These are phyloP conservation scores for Phytopythium litorale DNA, from an alignment of 352 stramenopile species.

Conservation along the genomic window DNA sequence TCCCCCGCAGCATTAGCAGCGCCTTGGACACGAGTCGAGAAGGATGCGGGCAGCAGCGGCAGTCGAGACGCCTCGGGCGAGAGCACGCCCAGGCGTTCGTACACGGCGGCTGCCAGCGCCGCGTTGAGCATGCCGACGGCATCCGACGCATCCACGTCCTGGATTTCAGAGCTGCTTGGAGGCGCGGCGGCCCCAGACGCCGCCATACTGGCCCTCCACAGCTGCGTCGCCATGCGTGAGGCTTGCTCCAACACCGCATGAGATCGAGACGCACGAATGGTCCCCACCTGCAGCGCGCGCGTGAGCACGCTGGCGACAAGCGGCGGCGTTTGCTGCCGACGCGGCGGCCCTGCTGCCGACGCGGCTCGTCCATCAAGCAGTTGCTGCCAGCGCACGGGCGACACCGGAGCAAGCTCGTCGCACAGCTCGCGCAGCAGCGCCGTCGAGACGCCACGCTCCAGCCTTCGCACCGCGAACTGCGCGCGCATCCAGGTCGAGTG, in stretches of 20 bases:
- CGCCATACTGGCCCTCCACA: not conserved
- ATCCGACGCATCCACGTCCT: constrained; percentile 7
- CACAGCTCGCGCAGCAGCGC: constrained; percentile 24
- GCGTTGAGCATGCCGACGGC: constrained; percentile 20
- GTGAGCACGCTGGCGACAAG: constrained; percentile 2
- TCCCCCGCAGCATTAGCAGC: not conserved
- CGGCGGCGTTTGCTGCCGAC: constrained; percentile 6
- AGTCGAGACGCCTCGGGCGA: not conserved
- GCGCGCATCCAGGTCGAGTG: not conserved
- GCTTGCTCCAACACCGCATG: not conserved
- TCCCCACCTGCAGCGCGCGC: not conserved
- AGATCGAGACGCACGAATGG: not conserved
- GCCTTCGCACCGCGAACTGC: constrained; percentile 45
- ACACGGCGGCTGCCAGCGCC: constrained; percentile 35
- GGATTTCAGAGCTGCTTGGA: not conserved
- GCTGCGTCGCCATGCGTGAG: not conserved
- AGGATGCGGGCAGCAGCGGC: constrained; percentile 4
- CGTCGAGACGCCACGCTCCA: constrained; percentile 26
- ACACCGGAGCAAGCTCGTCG: constrained; percentile 31
- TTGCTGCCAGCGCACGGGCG: constrained; percentile 29
- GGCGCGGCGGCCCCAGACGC: not conserved
- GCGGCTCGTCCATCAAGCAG: constrained; percentile 7
- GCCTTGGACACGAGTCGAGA: constrained; percentile 5
- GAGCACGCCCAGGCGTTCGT: constrained; percentile 33
- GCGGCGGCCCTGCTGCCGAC: not conserved